phyloP scores from a whole-genome alignment of 345 rosid genomes.

The Salix koriyanagi region DNA sequence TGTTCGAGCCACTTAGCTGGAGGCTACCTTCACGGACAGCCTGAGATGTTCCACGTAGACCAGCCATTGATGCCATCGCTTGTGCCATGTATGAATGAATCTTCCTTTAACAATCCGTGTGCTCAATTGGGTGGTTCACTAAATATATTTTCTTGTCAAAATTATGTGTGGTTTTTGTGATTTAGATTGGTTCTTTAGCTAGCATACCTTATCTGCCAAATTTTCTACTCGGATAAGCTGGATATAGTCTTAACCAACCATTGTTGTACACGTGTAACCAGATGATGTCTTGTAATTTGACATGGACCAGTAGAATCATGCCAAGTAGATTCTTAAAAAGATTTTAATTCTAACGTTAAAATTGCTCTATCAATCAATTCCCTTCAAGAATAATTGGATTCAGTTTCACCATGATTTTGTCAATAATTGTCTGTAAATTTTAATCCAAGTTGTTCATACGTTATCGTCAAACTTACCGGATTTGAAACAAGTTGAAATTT shows the following conservation, averaged over 20 bases:
- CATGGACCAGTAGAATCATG: slow-evolving; percentile 16
- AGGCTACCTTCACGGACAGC: slow-evolving; percentile 67
- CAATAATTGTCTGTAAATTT: background rate
- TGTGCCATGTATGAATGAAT: slow-evolving; percentile 41
- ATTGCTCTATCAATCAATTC: background rate
- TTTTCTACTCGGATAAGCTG: slow-evolving; percentile 46
- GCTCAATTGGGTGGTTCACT: background rate
- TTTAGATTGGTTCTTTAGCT: slow-evolving; percentile 35
- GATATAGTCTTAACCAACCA: slow-evolving; percentile 40
- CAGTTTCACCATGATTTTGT: too few species aligned
- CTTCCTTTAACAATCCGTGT: background rate
- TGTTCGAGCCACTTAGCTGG: slow-evolving; percentile 51
- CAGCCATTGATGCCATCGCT: slow-evolving; percentile 71
- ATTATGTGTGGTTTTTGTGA: slow-evolving; percentile 31
- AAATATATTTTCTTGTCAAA: background rate
- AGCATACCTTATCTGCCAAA: slow-evolving; percentile 41
- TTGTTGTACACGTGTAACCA: slow-evolving; percentile 8
- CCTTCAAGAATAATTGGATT: background rate
- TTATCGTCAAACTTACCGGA: too few species aligned
- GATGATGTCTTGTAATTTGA: background rate
- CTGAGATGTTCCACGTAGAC: slow-evolving; percentile 63
- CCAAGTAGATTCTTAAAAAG: slow-evolving; percentile 27
- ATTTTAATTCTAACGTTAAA: background rate
- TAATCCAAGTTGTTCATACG: too few species aligned
- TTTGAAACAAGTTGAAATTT: too few species aligned